Evolutionary conservation across 2,329 filamentous ascomycete genomes (phyloP), one percentile per base, ranked within the genome.

Genomic region (Didymella lethalis): DNA sequence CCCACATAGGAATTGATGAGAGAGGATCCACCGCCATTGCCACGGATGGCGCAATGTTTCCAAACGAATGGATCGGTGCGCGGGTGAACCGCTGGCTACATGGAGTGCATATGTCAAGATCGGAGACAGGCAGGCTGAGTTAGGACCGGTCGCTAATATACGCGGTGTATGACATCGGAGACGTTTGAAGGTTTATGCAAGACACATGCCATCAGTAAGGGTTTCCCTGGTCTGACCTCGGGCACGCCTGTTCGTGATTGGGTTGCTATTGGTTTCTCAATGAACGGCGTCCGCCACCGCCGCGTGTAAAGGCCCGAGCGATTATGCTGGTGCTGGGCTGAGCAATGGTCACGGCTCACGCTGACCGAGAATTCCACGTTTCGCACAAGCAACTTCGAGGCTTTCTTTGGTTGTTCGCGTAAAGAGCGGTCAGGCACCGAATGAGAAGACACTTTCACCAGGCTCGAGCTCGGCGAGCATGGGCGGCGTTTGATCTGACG

Each of bases 1-100:
- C 46, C 59, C 59, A 67, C 48, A 64, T 57, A 5, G 61, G 53
- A 18, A 61, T 44, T 25, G 59, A 47, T 2, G 65, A 65, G 12
- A 46, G 41, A 32, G 23, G 43, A 31, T 56, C 52, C 31, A 20
- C 56, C 52, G 52, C 7, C 52, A 60, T 60, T 29, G 56, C 50
- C 41, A 47, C 56, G 28, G 43, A 34, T 32, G 46, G 41, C 51
- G 23, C 28, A 50, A 46, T 50, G 46, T 43, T 50, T 43, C 46
- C 46, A 31, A 49, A 47, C 50, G 25, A 51, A 41, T 47, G 32
- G 46, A 32, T 18, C 34, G 34, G 28, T 16, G 12, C 25, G 32
- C 43, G 44, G 32, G 47, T 51, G 20, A 54, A 41, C 49, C 20
- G 41, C 32, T 47, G 47, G 41, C 56, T 59, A 59, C 56, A 59